These are phyloP conservation scores for Amoebophrya sp. DNA, from an alignment of 169 alveolate genomes.

Conservation along the genomic window DNA sequence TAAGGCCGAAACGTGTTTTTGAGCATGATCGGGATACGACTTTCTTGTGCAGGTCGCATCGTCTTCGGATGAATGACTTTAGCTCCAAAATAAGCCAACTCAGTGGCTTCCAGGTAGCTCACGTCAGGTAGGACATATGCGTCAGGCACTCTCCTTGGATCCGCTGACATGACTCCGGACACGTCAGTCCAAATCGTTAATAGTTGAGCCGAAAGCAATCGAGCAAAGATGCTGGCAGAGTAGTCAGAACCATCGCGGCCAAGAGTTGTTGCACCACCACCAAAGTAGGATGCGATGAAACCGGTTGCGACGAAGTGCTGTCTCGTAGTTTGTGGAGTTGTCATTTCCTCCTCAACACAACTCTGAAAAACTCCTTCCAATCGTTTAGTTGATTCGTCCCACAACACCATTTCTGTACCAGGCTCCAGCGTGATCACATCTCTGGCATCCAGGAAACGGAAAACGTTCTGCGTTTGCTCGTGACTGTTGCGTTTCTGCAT, in stretches of 20 bases:
- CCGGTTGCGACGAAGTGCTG: neutral
- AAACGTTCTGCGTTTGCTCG: neutral
- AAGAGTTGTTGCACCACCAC: neutral
- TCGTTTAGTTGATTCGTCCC: neutral
- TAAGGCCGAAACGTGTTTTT: neutral
- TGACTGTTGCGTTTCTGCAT: neutral
- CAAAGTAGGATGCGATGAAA: neutral
- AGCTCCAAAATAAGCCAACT: neutral
- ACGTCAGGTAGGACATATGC: neutral
- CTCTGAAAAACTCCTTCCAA: too few relatives aligned
- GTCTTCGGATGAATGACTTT: neutral
- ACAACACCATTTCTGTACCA: neutral
- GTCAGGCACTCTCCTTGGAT: neutral
- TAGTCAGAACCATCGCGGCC: neutral
- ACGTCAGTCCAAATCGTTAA: neutral
- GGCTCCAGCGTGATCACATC: neutral
- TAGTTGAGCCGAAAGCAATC: neutral
- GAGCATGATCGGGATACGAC: neutral
- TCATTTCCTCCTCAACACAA: too few relatives aligned
- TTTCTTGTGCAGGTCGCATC: neutral
- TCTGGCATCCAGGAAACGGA: neutral
- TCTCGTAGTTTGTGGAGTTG: too few relatives aligned
- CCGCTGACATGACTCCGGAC: neutral
- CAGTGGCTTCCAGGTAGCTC: conserved; percentile 4
- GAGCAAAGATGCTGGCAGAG: neutral